Percentiles rank a stretch among this genome's conserved stretches.
Evolutionary conservation across 202 grass and related monocot genomes (phyloP).

Genomic region (Tripidium arundinaceum): DNA sequence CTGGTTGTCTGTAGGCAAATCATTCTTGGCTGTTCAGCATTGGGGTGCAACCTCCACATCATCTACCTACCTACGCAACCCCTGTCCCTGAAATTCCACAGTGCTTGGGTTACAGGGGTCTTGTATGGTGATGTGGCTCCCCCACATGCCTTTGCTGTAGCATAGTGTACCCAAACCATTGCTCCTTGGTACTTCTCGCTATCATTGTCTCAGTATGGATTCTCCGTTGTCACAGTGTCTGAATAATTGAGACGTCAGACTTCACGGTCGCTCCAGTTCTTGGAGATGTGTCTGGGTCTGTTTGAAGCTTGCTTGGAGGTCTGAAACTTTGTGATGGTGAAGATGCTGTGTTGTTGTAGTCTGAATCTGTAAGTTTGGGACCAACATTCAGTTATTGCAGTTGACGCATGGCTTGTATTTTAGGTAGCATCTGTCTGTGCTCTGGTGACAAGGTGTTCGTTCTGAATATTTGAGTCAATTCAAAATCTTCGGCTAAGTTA

Average conservation of each 20-base stretch:
- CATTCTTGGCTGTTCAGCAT: conserved; percentile 81
- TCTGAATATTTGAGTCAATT: neutral
- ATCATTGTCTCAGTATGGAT: neutral
- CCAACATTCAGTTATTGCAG: neutral
- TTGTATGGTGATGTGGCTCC: conserved; percentile 31
- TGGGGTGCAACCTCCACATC: conserved; percentile 30
- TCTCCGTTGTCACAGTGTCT: conserved; percentile 5
- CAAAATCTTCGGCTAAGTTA: neutral
- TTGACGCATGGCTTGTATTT: neutral
- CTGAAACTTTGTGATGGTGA: neutral
- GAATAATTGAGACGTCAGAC: conserved; percentile 30
- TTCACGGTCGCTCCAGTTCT: neutral
- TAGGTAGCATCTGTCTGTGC: neutral
- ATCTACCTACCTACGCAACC: conserved; percentile 11
- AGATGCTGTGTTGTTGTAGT: neutral
- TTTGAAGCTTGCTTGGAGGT: conserved; percentile 1
- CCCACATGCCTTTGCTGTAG: conserved; percentile 34
- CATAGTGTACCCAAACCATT: conserved; percentile 30
- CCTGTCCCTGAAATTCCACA: conserved; percentile 21
- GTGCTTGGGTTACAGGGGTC: conserved; percentile 36
- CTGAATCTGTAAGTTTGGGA: neutral
- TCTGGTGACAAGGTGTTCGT: neutral
- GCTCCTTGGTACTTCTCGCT: neutral
- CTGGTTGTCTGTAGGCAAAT: conserved; percentile 73
- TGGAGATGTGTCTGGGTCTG: neutral